These are phyloP conservation scores for Trichoderma gamsii DNA, from an alignment of 495 filamentous ascomycete species.

Conservation along the genomic window DNA sequence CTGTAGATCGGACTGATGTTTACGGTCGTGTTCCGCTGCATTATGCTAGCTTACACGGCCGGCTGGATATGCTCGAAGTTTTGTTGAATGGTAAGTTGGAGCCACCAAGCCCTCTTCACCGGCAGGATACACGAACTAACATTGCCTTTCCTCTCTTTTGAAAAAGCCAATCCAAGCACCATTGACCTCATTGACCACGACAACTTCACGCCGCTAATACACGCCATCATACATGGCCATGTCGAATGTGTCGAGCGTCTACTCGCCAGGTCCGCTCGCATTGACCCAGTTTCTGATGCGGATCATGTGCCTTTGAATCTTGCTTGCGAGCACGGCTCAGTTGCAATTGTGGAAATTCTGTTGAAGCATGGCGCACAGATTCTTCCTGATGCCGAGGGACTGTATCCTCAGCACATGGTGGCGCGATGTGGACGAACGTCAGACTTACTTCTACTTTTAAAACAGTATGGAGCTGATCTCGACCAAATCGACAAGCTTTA, in stretches of 20 bases:
- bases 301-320: slow-evolving; percentile 94
- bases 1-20: slow-evolving; percentile 75
- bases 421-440: slow-evolving; percentile 81
- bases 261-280: slow-evolving; percentile 62
- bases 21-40: slow-evolving; percentile 92
- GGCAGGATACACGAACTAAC: slow-evolving; percentile 14
- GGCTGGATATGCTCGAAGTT: slow-evolving; percentile 72
- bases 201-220: slow-evolving; percentile 93
- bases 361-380: slow-evolving; percentile 71
- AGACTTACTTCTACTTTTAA: slow-evolving; percentile 68
- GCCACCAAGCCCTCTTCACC: not conserved
- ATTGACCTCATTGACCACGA: slow-evolving; percentile 88
- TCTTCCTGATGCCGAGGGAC: slow-evolving; percentile 86
- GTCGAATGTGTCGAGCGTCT: slow-evolving; percentile 71
- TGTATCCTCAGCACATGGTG: slow-evolving; percentile 96
- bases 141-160: not conserved
- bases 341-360: slow-evolving; percentile 74
- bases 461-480: slow-evolving; percentile 83
- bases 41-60: slow-evolving; percentile 93
- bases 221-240: slow-evolving; percentile 83
- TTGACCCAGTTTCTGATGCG: slow-evolving; percentile 73
- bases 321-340: slow-evolving; percentile 85
- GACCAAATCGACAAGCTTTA: slow-evolving; percentile 92
- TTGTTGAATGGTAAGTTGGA: slow-evolving; percentile 51
- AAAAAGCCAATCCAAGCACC: slow-evolving; percentile 47